Conservation (phyloP, 345 rosid genomes). For the Kernera saxatilis region DNA sequence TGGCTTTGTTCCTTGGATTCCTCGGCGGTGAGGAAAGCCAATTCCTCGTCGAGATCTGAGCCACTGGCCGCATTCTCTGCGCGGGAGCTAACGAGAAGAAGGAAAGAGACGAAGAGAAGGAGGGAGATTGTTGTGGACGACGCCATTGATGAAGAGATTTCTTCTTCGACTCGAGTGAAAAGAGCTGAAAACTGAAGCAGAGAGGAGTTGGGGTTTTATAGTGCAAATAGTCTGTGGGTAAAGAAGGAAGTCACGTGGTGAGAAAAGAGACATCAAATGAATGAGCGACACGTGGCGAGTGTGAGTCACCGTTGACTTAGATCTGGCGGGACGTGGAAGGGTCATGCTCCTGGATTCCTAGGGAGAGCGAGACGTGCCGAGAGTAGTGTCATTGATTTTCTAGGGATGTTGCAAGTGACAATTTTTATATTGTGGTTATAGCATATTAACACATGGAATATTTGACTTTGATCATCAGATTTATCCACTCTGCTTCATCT, state of each 20-base stretch:
- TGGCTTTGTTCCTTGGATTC: constrained; percentile 27
- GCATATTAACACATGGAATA: constrained; percentile 1
- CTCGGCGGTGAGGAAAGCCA: constrained; percentile 50
- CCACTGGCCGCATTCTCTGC: constrained; percentile 20
- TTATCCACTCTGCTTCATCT: too few species aligned
- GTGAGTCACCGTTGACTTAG: constrained; percentile 29
- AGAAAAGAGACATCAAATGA: not conserved
- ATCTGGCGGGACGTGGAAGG: not conserved
- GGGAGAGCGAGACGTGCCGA: constrained; percentile 14
- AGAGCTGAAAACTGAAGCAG: not conserved
- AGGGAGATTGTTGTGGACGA: constrained; percentile 19
- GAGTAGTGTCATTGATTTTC: not conserved
- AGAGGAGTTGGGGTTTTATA: constrained; percentile 1
- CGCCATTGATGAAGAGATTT: constrained; percentile 26
- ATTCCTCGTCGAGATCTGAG: constrained; percentile 45
- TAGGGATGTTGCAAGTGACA: too few species aligned
- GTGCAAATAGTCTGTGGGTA: not conserved
- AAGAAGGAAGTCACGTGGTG: constrained; percentile 16
- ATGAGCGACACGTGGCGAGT: not conserved
- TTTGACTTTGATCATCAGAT: not conserved
- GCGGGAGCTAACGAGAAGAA: constrained; percentile 8
- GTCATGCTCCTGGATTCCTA: not conserved
- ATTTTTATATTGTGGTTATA: not conserved
- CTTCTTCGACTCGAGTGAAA: not conserved
- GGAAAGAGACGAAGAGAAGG: constrained; percentile 17